Conservation (phyloP, 208 protist species). For the Acanthamoeba triangularis region DNA sequence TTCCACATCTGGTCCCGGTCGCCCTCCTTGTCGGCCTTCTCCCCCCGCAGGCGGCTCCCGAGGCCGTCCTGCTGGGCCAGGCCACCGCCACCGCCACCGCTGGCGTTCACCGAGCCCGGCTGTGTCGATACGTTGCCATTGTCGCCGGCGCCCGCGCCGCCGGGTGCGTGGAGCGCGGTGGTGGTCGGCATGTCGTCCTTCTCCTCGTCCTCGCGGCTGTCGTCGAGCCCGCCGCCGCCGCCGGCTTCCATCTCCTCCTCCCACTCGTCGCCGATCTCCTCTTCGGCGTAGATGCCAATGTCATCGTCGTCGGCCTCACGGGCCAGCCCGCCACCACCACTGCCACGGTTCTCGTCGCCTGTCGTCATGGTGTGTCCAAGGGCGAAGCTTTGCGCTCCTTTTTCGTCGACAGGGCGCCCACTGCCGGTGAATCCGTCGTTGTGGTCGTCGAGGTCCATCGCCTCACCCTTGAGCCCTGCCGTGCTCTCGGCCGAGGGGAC, state of each 20-base stretch:
- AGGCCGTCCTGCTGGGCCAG: neutral
- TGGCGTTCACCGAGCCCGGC: too few relatives aligned
- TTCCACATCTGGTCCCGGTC: constrained; percentile 57
- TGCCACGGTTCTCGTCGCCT: neutral
- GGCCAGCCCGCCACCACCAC: neutral
- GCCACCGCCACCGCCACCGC: neutral
- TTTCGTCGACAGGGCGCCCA: neutral
- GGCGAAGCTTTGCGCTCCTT: neutral
- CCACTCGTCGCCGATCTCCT: constrained; percentile 61
- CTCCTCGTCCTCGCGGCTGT: constrained; percentile 6
- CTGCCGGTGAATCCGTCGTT: neutral
- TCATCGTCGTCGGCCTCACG: neutral
- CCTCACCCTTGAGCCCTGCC: neutral
- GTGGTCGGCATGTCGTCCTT: neutral
- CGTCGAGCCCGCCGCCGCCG: neutral
- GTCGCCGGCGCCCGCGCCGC: neutral
- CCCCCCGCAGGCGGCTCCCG: neutral
- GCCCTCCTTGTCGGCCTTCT: constrained; percentile 27
- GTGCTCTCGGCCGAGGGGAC: neutral
- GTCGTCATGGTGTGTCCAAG: neutral
- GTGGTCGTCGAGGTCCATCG: neutral
- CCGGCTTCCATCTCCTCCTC: constrained; percentile 44
- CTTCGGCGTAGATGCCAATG: constrained; percentile 62
- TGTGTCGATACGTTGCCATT: neutral
- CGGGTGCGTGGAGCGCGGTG: neutral